Conservation (phyloP, 2,329 filamentous ascomycete species). For the Calycina marina region DNA sequence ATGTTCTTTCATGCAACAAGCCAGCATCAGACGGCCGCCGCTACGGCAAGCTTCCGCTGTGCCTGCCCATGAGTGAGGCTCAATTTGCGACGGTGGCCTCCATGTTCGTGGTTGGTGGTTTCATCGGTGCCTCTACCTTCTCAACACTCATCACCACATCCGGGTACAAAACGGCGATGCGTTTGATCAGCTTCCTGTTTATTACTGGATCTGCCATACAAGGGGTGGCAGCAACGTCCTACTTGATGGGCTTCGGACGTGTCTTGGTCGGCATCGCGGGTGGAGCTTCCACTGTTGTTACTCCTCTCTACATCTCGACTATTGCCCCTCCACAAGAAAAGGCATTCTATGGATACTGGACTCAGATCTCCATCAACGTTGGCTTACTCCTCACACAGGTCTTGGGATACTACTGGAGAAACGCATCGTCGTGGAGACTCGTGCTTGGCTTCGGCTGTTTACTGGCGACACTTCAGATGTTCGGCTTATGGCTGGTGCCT, state of each 20-base stretch:
- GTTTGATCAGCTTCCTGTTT: slow-evolving; percentile 63
- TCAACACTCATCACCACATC: slow-evolving; percentile 66
- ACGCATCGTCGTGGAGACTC: slow-evolving; percentile 65
- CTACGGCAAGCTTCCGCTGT: slow-evolving; percentile 44
- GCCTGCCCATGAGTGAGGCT: slow-evolving; percentile 73
- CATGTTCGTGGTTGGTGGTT: slow-evolving; percentile 79
- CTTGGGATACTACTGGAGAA: slow-evolving; percentile 76
- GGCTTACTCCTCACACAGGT: slow-evolving; percentile 76
- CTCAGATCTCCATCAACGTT: slow-evolving; percentile 85
- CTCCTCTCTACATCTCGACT: slow-evolving; percentile 89
- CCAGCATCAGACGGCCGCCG: slow-evolving; percentile 25
- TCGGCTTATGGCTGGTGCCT: slow-evolving; percentile 61
- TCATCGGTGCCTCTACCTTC: slow-evolving; percentile 66
- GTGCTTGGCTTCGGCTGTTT: slow-evolving; percentile 62
- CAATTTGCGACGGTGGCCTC: slow-evolving; percentile 80
- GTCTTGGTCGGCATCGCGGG: slow-evolving; percentile 72
- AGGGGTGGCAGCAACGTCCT: slow-evolving; percentile 53
- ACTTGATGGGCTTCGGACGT: slow-evolving; percentile 56
- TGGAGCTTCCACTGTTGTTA: slow-evolving; percentile 80
- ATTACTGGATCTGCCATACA: slow-evolving; percentile 62
- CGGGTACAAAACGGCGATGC: slow-evolving; percentile 65
- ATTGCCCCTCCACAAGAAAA: slow-evolving; percentile 60
- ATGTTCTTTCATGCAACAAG: slow-evolving; percentile 76
- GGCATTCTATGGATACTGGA: slow-evolving; percentile 72
- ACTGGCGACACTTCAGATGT: slow-evolving; percentile 50